Evolutionary conservation across 345 rosid species (phyloP), one percentile per base, ranked within the genome.

Genomic region (Hibiscus syriacus): DNA sequence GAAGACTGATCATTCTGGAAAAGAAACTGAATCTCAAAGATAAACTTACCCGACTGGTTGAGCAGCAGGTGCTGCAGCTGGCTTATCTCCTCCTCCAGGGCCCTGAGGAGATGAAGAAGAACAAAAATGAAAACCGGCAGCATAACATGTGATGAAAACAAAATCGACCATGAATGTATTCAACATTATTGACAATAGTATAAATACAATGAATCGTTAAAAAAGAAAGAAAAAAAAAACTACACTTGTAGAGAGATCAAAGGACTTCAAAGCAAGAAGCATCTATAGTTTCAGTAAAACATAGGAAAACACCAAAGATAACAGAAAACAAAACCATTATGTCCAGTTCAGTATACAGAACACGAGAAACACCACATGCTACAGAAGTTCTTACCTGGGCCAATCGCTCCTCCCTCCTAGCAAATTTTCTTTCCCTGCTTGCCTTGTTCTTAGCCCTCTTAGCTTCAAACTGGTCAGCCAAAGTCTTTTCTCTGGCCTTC

Each of bases 371-470:
- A 32, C 6, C 36, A n/a, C 6, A 23, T 20, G 25, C 52, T 48
- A 25, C 73, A 11, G 20, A 55, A 45, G 54, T 30, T 6, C 19
- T 72, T 73, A 88, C 98, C 94, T 83, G 91, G 45, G 98, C 97
- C 69, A 92, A 77, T 0, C 98, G 87, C 67, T 90, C 98, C 69
- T 92, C 97, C 63, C 98, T 83, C 68, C 98, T 74, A 9, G 96
- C 96, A 67, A 76, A 0, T 58, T 93, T 93, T 65, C 98, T 90
- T 71, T 93, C 98, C 61, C 97, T 79, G 87, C 96, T 90, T 13
- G 97, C 98, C 86, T 93, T 93, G 81, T 88, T 93, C 87, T 93
- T 93, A 1, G 86, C 90, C 69, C 97, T 77, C 90, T 88, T 92
- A 50, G 98, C 97, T 81, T 92, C 98, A 41, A 92, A 92, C 64